These are phyloP conservation scores for Pestalotiopsis sp. DNA, from an alignment of 2,329 filamentous ascomycete species.

Conservation along the genomic window DNA sequence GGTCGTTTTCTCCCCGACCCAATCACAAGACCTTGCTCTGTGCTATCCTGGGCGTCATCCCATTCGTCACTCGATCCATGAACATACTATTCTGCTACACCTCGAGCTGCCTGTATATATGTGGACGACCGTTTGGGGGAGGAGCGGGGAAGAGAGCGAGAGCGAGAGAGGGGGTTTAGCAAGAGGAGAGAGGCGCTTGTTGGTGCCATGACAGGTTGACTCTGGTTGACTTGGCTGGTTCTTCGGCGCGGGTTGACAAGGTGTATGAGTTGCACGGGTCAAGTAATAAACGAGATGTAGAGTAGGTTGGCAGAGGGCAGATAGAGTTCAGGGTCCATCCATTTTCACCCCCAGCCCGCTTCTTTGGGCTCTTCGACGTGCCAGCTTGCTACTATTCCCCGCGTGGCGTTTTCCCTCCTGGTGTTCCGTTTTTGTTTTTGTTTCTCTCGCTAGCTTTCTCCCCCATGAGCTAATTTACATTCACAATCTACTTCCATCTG, in stretches of 20 bases:
- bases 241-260: background rate
- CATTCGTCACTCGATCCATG: background rate
- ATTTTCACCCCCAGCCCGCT: too few relatives aligned
- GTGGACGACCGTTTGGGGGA: background rate
- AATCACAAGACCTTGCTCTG: background rate
- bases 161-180: background rate
- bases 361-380: too few relatives aligned
- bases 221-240: background rate
- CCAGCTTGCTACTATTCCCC: background rate
- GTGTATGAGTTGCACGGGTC: background rate
- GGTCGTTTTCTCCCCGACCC: background rate
- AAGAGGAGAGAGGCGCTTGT: background rate
- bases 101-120: background rate
- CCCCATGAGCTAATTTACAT: background rate
- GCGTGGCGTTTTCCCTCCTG: background rate
- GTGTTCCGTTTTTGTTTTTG: background rate
- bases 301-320: background rate
- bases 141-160: background rate
- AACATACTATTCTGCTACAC: background rate
- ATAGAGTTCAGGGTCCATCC: slow-evolving; percentile 7
- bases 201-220: background rate
- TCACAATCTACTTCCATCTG: background rate
- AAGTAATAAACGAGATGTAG: background rate
- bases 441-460: background rate
- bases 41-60: background rate